These are phyloP conservation scores for Tephrocybe sp. DNA, from an alignment of 768 basidiomycete species.

Conservation along the genomic window DNA sequence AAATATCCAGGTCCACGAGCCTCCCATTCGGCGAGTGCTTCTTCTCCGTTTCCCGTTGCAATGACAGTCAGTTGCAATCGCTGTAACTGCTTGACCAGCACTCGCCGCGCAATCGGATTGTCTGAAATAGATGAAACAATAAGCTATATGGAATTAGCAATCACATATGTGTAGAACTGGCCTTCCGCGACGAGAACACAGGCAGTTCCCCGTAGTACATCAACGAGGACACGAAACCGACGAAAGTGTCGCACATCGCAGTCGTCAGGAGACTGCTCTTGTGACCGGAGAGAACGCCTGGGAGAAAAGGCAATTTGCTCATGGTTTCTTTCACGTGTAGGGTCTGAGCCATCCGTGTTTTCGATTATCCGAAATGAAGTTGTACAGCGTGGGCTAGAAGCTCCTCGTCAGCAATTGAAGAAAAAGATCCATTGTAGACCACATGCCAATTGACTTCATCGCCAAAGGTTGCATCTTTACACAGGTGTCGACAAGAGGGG, in stretches of 20 bases:
- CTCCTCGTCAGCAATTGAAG: neutral
- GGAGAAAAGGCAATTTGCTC: neutral
- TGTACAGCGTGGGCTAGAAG: neutral
- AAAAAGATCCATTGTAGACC: neutral
- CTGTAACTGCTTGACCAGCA: constrained; percentile 66
- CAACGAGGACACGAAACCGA: constrained; percentile 3
- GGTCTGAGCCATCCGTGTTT: neutral
- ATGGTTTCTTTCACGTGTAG: neutral
- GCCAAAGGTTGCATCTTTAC: neutral
- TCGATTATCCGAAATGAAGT: neutral
- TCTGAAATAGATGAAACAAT: constrained; percentile 34
- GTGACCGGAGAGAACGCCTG: neutral
- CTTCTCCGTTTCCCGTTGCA: constrained; percentile 66
- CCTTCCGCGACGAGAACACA: constrained; percentile 8
- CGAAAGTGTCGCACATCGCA: constrained; percentile 3
- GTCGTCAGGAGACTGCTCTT: neutral
- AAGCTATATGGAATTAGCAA: neutral
- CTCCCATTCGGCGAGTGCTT: constrained; percentile 70
- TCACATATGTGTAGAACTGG: neutral
- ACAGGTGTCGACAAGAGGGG: neutral
- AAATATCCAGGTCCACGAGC: constrained; percentile 65
- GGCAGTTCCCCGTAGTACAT: neutral
- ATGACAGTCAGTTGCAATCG: constrained; percentile 58
- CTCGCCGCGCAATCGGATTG: constrained; percentile 67
- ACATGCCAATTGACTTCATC: neutral